These are phyloP conservation scores for Macrocybe gigantea DNA, from an alignment of 768 basidiomycete species.

Conservation along the genomic window DNA sequence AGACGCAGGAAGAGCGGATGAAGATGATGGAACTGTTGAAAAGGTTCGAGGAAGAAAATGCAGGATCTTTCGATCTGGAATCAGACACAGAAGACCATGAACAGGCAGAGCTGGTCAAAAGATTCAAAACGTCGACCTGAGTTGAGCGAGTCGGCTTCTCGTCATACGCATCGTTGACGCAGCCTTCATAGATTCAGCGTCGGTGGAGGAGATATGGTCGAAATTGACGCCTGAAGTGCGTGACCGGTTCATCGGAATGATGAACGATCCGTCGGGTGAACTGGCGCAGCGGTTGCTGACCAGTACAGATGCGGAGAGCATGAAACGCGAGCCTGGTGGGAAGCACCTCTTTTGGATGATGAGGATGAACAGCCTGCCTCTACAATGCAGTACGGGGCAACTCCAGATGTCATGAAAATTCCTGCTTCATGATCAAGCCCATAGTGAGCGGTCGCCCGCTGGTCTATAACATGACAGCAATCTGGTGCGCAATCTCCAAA, in stretches of 20 bases:
- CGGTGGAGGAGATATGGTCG: slow-evolving; percentile 55
- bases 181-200: slow-evolving; percentile 38
- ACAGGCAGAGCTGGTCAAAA: slow-evolving; percentile 35
- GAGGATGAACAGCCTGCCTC: slow-evolving; percentile 4
- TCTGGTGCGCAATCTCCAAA: slow-evolving; percentile 45
- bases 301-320: slow-evolving; percentile 46
- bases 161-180: not conserved
- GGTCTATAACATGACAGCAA: slow-evolving; percentile 62
- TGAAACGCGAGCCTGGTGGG: slow-evolving; percentile 75
- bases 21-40: slow-evolving; percentile 68
- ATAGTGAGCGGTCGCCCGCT: slow-evolving; percentile 35
- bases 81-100: slow-evolving; percentile 32
- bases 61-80: slow-evolving; percentile 13
- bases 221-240: slow-evolving; percentile 57
- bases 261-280: slow-evolving; percentile 59
- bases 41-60: slow-evolving; percentile 61
- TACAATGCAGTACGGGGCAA: slow-evolving; percentile 23
- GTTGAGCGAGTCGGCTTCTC: slow-evolving; percentile 16
- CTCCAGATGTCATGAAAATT: slow-evolving; percentile 39
- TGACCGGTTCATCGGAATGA: slow-evolving; percentile 48
- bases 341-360: slow-evolving; percentile 19
- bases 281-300: slow-evolving; percentile 55
- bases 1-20: slow-evolving; percentile 48
- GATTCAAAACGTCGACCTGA: slow-evolving; percentile 58
- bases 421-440: slow-evolving; percentile 38